Evolutionary conservation across 805 yeast genomes (phyloP).

Genomic region (Cyberlindnera sargentensis): DNA sequence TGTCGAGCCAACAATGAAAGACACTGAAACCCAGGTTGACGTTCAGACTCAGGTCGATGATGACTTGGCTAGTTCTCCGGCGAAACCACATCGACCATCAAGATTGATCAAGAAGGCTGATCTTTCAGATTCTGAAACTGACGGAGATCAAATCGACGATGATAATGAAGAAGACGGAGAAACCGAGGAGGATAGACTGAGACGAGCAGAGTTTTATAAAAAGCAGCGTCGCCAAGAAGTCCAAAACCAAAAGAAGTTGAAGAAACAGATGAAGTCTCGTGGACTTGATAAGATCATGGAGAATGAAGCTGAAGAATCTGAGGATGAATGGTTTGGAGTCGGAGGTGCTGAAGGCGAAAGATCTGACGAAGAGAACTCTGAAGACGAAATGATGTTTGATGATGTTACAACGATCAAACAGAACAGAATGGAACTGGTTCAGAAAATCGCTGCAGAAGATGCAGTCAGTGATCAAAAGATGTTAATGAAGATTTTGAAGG

Average conservation of each 20-base stretch:
- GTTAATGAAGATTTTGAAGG: conserved; percentile 61
- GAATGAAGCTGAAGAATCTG: conserved; percentile 83
- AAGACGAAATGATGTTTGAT: conserved; percentile 73
- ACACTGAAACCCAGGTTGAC: not conserved
- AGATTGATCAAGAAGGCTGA: conserved; percentile 18
- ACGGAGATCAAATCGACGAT: conserved; percentile 16
- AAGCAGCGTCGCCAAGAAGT: conserved; percentile 21
- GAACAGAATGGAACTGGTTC: conserved; percentile 51
- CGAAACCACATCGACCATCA: conserved; percentile 17
- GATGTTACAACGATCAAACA: conserved; percentile 53
- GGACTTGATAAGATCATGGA: conserved; percentile 61
- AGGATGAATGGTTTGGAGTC: conserved; percentile 79
- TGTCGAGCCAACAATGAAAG: not conserved
- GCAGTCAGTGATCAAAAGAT: conserved; percentile 54
- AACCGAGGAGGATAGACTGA: conserved; percentile 14
- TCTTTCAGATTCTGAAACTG: conserved; percentile 13
- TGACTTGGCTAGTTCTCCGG: conserved; percentile 1
- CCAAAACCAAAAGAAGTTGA: conserved; percentile 25
- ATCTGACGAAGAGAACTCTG: conserved; percentile 54
- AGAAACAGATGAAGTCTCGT: conserved; percentile 45
- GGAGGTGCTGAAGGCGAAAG: conserved; percentile 63
- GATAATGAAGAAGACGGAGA: conserved; percentile 20
- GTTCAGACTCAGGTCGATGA: not conserved
- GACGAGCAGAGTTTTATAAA: conserved; percentile 15
- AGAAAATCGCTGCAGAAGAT: conserved; percentile 51